Conservation (phyloP, 2,329 filamentous ascomycete species). For the Grosmannia huntii region DNA sequence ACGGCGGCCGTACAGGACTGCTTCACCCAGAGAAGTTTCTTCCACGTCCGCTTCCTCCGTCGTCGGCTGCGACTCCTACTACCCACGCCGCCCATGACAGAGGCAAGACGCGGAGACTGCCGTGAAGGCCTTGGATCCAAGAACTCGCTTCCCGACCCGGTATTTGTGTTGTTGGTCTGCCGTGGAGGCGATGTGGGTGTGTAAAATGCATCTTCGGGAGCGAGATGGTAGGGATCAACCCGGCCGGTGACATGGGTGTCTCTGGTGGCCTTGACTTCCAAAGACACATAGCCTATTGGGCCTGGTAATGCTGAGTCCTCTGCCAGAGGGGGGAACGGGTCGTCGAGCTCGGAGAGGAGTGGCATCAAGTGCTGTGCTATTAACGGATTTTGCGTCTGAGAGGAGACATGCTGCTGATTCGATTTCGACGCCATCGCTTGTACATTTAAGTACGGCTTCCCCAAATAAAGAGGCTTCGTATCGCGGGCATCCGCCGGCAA, state of each 20-base stretch:
- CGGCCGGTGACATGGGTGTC: constrained; percentile 20
- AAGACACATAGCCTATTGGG: constrained; percentile 12
- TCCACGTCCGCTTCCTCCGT: constrained; percentile 65
- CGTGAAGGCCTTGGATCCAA: constrained; percentile 1
- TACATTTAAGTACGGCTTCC: background rate
- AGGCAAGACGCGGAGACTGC: constrained; percentile 1
- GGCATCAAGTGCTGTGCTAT: background rate
- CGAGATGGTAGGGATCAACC: constrained; percentile 54
- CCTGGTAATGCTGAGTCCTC: constrained; percentile 28
- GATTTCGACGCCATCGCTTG: background rate
- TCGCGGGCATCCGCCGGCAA: background rate
- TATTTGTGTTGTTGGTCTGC: constrained; percentile 14
- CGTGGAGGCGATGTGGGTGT: constrained; percentile 44
- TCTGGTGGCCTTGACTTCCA: background rate
- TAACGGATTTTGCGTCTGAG: background rate
- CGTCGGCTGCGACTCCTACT: constrained; percentile 50
- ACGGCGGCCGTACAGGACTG: constrained; percentile 56
- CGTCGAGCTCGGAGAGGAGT: constrained; percentile 4
- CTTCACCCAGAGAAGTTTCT: constrained; percentile 96
- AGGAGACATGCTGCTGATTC: background rate
- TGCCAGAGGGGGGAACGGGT: constrained; percentile 18
- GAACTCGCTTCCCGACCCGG: background rate
- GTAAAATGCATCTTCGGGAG: constrained; percentile 74
- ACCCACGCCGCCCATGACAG: constrained; percentile 21
- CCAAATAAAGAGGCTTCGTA: background rate